These are phyloP conservation scores for Colletotrichum orbiculare DNA, from an alignment of 2,329 filamentous ascomycete genomes.

Conservation along the genomic window DNA sequence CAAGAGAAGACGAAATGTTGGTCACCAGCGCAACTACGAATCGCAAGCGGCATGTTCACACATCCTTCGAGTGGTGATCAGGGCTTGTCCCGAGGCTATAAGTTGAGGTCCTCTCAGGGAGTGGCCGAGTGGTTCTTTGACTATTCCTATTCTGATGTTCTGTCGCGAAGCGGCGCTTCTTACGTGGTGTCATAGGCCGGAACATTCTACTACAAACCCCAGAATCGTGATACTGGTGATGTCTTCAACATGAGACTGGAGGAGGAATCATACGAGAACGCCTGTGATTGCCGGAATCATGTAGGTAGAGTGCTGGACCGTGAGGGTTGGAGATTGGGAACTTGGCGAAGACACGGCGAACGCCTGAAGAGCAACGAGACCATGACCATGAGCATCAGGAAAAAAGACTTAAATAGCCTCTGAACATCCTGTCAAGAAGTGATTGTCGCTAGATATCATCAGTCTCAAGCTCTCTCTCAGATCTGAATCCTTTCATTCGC, in stretches of 20 bases:
- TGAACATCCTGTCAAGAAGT: neutral
- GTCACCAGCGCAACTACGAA: too few relatives aligned
- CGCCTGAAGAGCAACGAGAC: neutral
- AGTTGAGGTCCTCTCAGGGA: neutral
- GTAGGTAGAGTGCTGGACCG: neutral
- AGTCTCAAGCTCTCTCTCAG: slow-evolving; percentile 28
- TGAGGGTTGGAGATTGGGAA: neutral
- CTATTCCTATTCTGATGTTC: slow-evolving; percentile 25
- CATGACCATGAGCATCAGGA: neutral
- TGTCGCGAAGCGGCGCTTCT: slow-evolving; percentile 23
- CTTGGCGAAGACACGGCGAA: neutral
- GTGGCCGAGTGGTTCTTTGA: slow-evolving; percentile 5
- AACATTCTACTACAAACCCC: neutral
- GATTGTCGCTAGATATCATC: neutral
- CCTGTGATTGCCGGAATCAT: slow-evolving; percentile 8
- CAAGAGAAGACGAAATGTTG: neutral
- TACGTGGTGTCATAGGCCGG: slow-evolving; percentile 17
- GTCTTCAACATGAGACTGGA: slow-evolving; percentile 25
- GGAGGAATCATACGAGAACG: slow-evolving; percentile 14
- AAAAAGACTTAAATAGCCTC: slow-evolving; percentile 20
- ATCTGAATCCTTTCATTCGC: slow-evolving; percentile 17
- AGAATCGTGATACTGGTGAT: neutral
- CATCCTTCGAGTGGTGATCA: neutral
- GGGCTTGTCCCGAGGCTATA: slow-evolving; percentile 23
- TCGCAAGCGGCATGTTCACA: slow-evolving; percentile 11